These are phyloP conservation scores for Cantharellus anzutake DNA, from an alignment of 768 basidiomycete genomes.

Conservation along the genomic window DNA sequence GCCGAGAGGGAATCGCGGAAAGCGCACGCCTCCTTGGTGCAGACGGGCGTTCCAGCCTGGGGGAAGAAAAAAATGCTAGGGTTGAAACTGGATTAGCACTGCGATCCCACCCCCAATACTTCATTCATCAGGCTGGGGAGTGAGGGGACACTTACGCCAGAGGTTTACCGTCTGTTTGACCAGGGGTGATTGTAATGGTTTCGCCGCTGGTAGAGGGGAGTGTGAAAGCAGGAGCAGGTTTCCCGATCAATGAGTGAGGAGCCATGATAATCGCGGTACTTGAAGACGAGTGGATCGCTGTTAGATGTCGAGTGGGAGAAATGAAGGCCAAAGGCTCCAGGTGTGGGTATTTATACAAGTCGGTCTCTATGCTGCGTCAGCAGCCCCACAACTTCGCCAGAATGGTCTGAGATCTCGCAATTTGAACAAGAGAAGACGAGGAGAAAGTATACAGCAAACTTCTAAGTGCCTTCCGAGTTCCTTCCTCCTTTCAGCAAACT, in stretches of 20 bases:
- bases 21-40: slow-evolving; percentile 65
- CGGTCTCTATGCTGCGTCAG: no score
- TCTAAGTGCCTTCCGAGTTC: no score
- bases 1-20: slow-evolving; percentile 59
- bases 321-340: no score
- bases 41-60: slow-evolving; percentile 43
- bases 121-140: slow-evolving; percentile 15
- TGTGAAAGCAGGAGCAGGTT: slow-evolving; percentile 45
- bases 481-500: no score
- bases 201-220: slow-evolving; percentile 47
- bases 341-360: no score
- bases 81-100: neutral
- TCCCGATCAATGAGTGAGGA: slow-evolving; percentile 35
- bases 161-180: slow-evolving; percentile 37
- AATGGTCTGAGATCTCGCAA: no score
- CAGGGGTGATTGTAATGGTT: slow-evolving; percentile 39
- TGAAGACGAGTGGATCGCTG: no score
- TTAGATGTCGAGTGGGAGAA: no score
- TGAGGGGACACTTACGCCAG: slow-evolving; percentile 63
- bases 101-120: neutral
- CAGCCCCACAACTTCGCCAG: no score
- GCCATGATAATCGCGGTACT: slow-evolving; percentile 15
- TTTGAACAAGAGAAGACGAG: no score
- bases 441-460: no score
- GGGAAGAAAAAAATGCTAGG: slow-evolving; percentile 7